phyloP scores from a whole-genome alignment of 345 rosid species.

The Eutrema yunnanense region DNA sequence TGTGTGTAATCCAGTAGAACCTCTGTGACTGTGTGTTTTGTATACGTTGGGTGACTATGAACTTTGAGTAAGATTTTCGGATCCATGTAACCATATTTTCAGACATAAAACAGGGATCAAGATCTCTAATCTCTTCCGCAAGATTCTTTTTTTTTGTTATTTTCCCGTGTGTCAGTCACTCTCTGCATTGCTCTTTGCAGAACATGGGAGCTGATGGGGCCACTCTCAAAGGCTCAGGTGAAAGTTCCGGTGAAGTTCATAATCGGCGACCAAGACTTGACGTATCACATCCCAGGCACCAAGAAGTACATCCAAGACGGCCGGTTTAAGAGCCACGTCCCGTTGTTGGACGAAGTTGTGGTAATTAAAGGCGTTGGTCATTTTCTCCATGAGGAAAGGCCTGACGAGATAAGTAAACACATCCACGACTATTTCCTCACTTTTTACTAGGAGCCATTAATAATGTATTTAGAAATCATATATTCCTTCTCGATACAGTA shows the following conservation, averaged over 20 bases:
- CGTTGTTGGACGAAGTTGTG: constrained; percentile 28
- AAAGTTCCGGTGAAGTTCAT: constrained; percentile 33
- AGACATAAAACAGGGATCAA: background rate
- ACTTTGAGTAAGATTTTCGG: background rate
- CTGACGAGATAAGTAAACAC: constrained; percentile 29
- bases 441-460: background rate
- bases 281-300: constrained; percentile 21
- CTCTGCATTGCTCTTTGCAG: constrained; percentile 14
- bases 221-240: constrained; percentile 13
- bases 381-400: constrained; percentile 30
- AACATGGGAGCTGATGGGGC: constrained; percentile 30
- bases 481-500: no score
- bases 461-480: background rate
- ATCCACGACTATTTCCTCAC: constrained; percentile 24
- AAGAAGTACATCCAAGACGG: constrained; percentile 26
- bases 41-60: background rate
- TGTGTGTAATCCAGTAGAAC: background rate
- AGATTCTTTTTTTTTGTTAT: background rate
- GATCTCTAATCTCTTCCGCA: background rate
- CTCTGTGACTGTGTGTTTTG: background rate
- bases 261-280: constrained; percentile 25
- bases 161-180: background rate
- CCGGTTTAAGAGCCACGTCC: constrained; percentile 28
- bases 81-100: background rate
- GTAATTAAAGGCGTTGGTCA: constrained; percentile 30